These are phyloP conservation scores for Laetiporus sulphureus DNA, from an alignment of 1,284 basidiomycete species.

Conservation along the genomic window DNA sequence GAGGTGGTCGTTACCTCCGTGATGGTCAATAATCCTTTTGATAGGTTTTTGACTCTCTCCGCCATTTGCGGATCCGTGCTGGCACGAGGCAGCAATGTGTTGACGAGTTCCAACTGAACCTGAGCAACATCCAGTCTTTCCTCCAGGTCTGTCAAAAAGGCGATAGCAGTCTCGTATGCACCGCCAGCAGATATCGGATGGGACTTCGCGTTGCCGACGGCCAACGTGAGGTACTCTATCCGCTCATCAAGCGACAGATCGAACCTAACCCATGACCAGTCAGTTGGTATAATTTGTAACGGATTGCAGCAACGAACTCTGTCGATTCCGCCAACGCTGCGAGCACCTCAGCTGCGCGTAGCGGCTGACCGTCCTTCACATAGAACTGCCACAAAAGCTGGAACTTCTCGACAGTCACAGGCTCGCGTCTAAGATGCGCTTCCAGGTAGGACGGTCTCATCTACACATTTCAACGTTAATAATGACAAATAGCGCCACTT, in stretches of 20 bases:
- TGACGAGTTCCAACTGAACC: slow-evolving; percentile 88
- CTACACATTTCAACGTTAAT: slow-evolving; percentile 30
- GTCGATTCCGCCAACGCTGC: slow-evolving; percentile 82
- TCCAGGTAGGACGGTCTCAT: slow-evolving; percentile 84
- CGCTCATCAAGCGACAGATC: slow-evolving; percentile 65
- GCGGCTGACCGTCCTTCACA: slow-evolving; percentile 81
- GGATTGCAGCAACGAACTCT: slow-evolving; percentile 31
- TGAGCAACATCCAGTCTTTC: slow-evolving; percentile 97
- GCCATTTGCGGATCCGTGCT: slow-evolving; percentile 53
- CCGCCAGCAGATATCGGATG: slow-evolving; percentile 75
- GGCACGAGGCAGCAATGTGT: slow-evolving; percentile 53
- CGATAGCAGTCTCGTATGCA: slow-evolving; percentile 78
- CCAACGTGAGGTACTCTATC: slow-evolving; percentile 87
- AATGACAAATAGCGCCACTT: not conserved
- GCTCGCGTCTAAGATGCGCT: slow-evolving; percentile 78
- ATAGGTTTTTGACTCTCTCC: slow-evolving; percentile 50
- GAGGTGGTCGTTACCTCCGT: slow-evolving; percentile 47
- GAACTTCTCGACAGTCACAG: slow-evolving; percentile 75
- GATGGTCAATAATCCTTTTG: slow-evolving; percentile 55
- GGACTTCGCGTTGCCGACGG: slow-evolving; percentile 94
- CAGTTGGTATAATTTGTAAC: slow-evolving; percentile 1
- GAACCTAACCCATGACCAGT: slow-evolving; percentile 53
- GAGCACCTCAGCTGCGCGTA: slow-evolving; percentile 85
- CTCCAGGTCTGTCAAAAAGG: slow-evolving; percentile 89
- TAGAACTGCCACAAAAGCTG: slow-evolving; percentile 97